Percentiles rank a stretch among this genome's conserved stretches.
phyloP scores from a whole-genome alignment of 2,329 filamentous ascomycete species.

The Cladophialophora yegresii region DNA sequence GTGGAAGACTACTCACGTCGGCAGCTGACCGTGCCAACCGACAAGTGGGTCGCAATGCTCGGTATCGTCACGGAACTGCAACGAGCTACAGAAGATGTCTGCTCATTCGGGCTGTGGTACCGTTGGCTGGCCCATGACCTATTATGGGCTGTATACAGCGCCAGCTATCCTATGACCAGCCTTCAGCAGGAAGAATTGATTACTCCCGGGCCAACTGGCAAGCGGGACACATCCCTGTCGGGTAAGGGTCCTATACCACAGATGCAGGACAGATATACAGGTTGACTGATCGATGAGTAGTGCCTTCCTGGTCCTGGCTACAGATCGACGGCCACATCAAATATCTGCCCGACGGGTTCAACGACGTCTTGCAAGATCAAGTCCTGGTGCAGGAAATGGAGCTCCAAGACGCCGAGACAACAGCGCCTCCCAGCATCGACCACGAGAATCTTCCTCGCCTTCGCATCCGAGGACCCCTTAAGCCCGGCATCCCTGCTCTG shows the following conservation, averaged over 20 bases:
- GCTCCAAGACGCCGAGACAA: neutral
- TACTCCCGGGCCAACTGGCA: neutral
- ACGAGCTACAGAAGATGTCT: neutral
- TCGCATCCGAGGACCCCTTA: neutral
- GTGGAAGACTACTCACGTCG: neutral
- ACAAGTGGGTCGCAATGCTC: neutral
- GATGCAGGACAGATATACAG: neutral
- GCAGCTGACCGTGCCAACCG: neutral
- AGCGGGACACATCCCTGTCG: neutral
- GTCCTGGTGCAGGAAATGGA: neutral
- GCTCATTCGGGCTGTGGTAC: neutral
- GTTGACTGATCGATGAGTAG: neutral
- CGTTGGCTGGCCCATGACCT: neutral
- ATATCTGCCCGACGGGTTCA: neutral
- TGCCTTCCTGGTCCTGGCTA: neutral
- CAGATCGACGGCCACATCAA: neutral
- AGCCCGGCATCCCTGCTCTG: neutral
- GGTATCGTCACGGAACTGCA: neutral
- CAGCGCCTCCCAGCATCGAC: neutral
- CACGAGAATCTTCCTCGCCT: neutral
- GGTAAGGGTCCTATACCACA: neutral
- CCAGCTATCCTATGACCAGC: neutral
- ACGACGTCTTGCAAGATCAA: neutral
- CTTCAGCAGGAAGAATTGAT: neutral
- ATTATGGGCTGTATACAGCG: neutral